Percentiles rank a stretch among this genome's conserved stretches.
Conservation (phyloP, 768 basidiomycete genomes). For the Ramaria rubella region DNA sequence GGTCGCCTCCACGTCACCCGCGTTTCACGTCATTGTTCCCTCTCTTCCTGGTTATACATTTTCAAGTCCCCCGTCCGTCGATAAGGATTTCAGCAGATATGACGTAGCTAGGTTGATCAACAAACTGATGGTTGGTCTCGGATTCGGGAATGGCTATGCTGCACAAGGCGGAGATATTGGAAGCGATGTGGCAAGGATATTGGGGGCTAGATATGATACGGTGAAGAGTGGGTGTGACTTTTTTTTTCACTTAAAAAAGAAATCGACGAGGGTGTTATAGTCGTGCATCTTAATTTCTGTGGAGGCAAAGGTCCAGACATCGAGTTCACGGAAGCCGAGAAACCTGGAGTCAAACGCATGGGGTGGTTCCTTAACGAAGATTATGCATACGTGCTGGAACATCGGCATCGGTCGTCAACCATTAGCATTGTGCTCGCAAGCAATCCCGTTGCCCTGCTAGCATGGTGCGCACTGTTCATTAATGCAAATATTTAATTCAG, state of each 20-base stretch:
- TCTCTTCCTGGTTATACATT: too few relatives aligned
- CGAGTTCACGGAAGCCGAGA: too few relatives aligned
- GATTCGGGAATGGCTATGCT: too few relatives aligned
- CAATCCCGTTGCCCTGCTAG: constrained; percentile 20
- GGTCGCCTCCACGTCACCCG: constrained; percentile 12
- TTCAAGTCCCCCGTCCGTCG: too few relatives aligned
- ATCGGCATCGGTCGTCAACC: too few relatives aligned
- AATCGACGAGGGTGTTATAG: background rate
- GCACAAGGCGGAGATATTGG: too few relatives aligned
- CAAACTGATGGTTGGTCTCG: constrained; percentile 24
- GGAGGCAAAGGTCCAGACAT: too few relatives aligned
- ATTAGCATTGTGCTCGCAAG: constrained; percentile 20
- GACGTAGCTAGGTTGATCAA: constrained; percentile 22
- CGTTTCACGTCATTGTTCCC: too few relatives aligned
- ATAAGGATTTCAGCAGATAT: constrained; percentile 6
- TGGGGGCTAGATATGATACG: constrained; percentile 17
- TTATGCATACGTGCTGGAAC: too few relatives aligned
- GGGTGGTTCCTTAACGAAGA: too few relatives aligned
- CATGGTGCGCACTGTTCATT: constrained; percentile 16
- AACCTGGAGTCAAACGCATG: too few relatives aligned
- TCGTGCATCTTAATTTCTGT: background rate
- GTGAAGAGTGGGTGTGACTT: constrained; percentile 22
- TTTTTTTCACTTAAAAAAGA: constrained; percentile 10
- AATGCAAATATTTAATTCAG: background rate
- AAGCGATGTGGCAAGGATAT: constrained; percentile 15